phyloP scores from a whole-genome alignment of 1,284 basidiomycete genomes.

The Microbotryomycetes sp. region DNA sequence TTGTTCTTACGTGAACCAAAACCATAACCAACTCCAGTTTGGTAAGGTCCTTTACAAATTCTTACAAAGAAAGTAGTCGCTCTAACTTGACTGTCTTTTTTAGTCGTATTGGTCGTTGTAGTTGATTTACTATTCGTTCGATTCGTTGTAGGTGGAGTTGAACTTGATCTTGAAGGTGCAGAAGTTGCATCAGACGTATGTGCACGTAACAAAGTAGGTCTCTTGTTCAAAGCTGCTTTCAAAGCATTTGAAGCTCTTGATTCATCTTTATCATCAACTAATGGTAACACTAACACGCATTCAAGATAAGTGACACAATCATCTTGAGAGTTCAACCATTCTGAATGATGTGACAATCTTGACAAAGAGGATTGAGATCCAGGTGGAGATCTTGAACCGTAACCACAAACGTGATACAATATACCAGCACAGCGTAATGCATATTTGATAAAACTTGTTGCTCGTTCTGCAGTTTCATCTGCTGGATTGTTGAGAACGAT shows the following conservation, averaged over 20 bases:
- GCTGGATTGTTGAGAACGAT: conserved; percentile 43
- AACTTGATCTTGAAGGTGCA: conserved; percentile 1
- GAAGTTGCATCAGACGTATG: background rate
- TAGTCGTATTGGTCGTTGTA: conserved; percentile 5
- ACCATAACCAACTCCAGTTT: too few species aligned
- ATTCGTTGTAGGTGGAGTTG: background rate
- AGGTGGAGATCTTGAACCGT: background rate
- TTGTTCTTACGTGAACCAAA: too few species aligned
- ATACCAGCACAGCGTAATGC: conserved; percentile 50
- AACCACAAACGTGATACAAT: conserved; percentile 47
- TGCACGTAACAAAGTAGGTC: background rate
- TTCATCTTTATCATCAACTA: background rate
- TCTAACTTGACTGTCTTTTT: conserved; percentile 15
- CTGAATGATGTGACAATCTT: background rate
- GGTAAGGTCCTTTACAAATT: background rate
- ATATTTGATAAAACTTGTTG: conserved; percentile 47
- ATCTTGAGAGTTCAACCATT: background rate
- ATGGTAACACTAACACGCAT: conserved; percentile 6
- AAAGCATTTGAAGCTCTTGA: conserved; percentile 26
- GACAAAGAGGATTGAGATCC: background rate
- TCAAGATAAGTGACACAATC: background rate
- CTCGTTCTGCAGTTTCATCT: conserved; percentile 41
- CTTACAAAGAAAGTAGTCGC: conserved; percentile 28
- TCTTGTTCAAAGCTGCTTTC: conserved; percentile 17
- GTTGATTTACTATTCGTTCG: background rate